phyloP scores from a whole-genome alignment of 2,329 filamentous ascomycete species.

The Cladorrhinum sp. region DNA sequence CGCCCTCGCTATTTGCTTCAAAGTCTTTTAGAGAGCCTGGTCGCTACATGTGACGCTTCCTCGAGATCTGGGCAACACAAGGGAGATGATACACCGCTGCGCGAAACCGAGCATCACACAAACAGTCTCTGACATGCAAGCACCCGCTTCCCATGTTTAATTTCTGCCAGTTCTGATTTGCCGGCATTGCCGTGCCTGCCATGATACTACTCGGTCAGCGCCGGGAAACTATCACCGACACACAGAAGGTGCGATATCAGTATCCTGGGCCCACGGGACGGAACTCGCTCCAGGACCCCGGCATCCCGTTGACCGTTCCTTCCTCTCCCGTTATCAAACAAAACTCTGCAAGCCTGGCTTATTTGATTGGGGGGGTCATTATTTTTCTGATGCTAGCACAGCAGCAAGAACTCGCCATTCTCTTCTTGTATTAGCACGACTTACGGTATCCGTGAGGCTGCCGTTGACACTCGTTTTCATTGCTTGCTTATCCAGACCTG shows the following conservation, averaged over 20 bases:
- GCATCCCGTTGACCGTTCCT: background rate
- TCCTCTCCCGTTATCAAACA: background rate
- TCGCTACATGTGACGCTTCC: slow-evolving; percentile 3
- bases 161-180: background rate
- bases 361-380: background rate
- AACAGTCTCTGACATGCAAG: slow-evolving; percentile 16
- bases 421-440: background rate
- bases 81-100: slow-evolving; percentile 18
- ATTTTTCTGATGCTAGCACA: background rate
- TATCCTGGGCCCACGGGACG: background rate
- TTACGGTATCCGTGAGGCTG: background rate
- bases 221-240: background rate
- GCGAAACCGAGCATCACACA: slow-evolving; percentile 11
- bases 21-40: too few species aligned
- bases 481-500: background rate
- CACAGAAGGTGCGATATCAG: background rate
- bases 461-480: background rate
- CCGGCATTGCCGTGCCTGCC: background rate
- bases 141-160: slow-evolving; percentile 6
- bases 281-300: background rate
- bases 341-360: background rate
- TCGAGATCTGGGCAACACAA: slow-evolving; percentile 11
- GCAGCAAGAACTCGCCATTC: background rate
- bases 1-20: too few species aligned
- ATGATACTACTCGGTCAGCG: background rate